Evolutionary conservation across 2,329 filamentous ascomycete species (phyloP).

Genomic region (Beauveria pseudobassiana): DNA sequence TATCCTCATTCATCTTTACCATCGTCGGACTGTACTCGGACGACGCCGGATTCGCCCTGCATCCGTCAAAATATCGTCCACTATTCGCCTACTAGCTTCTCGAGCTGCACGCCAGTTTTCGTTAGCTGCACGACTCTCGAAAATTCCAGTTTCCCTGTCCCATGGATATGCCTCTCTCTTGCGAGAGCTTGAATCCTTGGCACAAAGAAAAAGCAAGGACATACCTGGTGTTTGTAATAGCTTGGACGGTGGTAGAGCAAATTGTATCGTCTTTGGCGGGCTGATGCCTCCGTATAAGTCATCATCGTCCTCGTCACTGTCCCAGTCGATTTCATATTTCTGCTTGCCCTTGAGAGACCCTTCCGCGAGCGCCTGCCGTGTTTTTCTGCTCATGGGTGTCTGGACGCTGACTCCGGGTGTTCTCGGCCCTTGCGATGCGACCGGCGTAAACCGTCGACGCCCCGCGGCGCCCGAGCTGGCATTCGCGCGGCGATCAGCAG

Average conservation of each 20-base stretch:
- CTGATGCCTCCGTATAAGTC: conserved; percentile 65
- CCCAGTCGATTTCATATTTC: conserved; percentile 60
- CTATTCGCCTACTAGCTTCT: conserved; percentile 73
- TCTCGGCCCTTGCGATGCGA: conserved; percentile 43
- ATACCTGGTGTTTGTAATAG: conserved; percentile 72
- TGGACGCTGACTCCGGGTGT: conserved; percentile 83
- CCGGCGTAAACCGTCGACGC: conserved; percentile 29
- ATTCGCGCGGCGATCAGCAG: background rate
- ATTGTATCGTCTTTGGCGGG: conserved; percentile 89
- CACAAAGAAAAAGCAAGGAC: conserved; percentile 17
- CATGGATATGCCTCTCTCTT: background rate
- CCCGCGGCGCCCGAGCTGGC: conserved; percentile 18
- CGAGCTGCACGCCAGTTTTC: conserved; percentile 42
- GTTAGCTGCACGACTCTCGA: conserved; percentile 7
- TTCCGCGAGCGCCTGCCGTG: conserved; percentile 40
- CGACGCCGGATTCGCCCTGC: conserved; percentile 53
- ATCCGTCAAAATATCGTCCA: conserved; percentile 70
- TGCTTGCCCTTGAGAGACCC: conserved; percentile 20
- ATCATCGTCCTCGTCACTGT: conserved; percentile 65
- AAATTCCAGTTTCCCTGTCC: background rate
- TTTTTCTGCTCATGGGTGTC: conserved; percentile 55
- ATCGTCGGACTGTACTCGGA: conserved; percentile 57
- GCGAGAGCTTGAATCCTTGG: background rate
- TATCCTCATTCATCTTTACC: conserved; percentile 57
- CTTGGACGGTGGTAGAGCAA: conserved; percentile 69